Conservation (phyloP, 169 alveolate genomes). For the Amoebophrya sp. region DNA sequence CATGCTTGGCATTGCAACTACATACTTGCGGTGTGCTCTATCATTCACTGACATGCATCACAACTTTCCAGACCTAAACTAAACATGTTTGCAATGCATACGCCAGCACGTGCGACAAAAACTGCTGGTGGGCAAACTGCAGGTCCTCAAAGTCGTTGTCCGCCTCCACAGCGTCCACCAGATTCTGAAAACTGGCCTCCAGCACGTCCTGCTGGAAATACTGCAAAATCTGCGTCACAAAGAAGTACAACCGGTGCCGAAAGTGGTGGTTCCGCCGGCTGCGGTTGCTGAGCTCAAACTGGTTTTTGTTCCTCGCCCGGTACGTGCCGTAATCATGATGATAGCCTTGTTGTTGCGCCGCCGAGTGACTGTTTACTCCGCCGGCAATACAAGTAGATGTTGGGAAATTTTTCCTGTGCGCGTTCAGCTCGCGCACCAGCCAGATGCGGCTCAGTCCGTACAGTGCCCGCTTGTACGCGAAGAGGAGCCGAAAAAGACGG, state of each 20-base stretch:
- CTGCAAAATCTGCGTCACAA: not conserved
- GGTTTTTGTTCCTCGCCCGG: too few species aligned
- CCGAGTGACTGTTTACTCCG: too few species aligned
- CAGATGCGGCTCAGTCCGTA: not conserved
- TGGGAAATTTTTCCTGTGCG: too few species aligned
- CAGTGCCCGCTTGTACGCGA: conserved; percentile 3
- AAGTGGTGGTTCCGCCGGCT: not conserved
- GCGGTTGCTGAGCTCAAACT: too few species aligned
- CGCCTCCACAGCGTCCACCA: not conserved
- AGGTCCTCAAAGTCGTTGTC: not conserved
- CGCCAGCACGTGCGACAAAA: not conserved
- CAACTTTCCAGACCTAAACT: too few species aligned
- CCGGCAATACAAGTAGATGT: too few species aligned
- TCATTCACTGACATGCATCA: too few species aligned
- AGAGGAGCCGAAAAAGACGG: not conserved
- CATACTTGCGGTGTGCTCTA: too few species aligned
- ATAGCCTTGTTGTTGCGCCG: too few species aligned
- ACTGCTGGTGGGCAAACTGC: not conserved
- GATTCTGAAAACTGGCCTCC: not conserved
- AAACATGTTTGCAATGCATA: too few species aligned
- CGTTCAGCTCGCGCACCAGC: not conserved
- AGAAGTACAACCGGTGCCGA: not conserved
- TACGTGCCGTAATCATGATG: too few species aligned
- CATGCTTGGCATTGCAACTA: too few species aligned
- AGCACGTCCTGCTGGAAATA: not conserved